Conservation (phyloP, 2,329 filamentous ascomycete genomes). For the Coniochaeta ligniaria region DNA sequence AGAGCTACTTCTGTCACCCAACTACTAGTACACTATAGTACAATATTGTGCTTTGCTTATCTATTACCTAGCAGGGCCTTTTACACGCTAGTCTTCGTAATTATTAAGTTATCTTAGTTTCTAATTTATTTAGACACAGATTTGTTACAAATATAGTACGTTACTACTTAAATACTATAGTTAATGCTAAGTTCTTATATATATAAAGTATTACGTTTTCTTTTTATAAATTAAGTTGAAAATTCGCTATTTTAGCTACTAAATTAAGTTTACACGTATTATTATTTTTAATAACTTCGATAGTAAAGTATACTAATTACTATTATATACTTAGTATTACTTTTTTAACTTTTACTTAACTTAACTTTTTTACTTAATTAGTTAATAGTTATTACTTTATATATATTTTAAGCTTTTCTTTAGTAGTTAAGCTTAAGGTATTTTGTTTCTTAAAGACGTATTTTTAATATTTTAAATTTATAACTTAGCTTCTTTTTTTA, state of each 20-base stretch:
- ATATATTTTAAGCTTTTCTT: not conserved
- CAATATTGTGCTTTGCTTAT: too few relatives aligned
- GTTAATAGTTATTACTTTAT: not conserved
- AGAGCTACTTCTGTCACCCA: too few relatives aligned
- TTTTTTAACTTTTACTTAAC: not conserved
- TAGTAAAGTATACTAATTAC: not conserved
- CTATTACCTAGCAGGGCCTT: too few relatives aligned
- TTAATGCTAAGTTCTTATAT: too few relatives aligned
- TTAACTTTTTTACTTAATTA: not conserved
- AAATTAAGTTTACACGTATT: slow-evolving; percentile 5
- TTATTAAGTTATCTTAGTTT: too few relatives aligned
- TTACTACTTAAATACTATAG: too few relatives aligned
- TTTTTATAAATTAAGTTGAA: slow-evolving; percentile 2
- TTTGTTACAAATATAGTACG: too few relatives aligned
- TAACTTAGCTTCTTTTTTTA: not conserved
- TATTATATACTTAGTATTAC: not conserved
- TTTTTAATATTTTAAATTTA: not conserved
- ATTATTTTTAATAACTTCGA: slow-evolving; percentile 3
- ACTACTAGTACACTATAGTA: too few relatives aligned
- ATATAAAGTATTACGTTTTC: too few relatives aligned
- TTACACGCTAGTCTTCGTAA: too few relatives aligned
- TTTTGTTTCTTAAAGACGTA: not conserved
- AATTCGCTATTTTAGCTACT: slow-evolving; percentile 4
- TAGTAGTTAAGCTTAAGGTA: not conserved
- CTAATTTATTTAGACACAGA: too few relatives aligned